A percentile compares a stretch with the other conserved stretches of the same genome.
Conservation (phyloP, 371 early-diverging fungal genomes). For the Chytridium lagenaria region DNA sequence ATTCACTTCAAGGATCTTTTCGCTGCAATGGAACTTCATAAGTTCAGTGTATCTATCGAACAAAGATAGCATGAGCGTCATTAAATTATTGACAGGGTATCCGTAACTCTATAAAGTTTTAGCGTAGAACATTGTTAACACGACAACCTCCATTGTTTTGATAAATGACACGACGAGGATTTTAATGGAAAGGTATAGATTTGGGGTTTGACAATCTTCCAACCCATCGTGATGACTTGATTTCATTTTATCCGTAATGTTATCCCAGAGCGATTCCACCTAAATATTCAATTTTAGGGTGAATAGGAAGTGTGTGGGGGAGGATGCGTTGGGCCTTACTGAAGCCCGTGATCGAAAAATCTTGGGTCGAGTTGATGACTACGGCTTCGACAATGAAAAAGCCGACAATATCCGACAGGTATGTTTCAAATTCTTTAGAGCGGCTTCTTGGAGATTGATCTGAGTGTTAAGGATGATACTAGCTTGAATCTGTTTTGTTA, state of each 20-base stretch:
- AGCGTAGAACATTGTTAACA: neutral
- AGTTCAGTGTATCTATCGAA: slow-evolving; percentile 84
- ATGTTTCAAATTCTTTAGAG: slow-evolving; percentile 73
- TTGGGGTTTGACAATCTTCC: slow-evolving; percentile 74
- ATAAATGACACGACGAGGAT: slow-evolving; percentile 78
- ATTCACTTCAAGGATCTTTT: slow-evolving; percentile 71
- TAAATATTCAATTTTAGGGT: slow-evolving; percentile 33
- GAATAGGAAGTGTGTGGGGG: no score
- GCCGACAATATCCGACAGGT: slow-evolving; percentile 89
- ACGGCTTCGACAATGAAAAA: slow-evolving; percentile 95
- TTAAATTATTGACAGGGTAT: slow-evolving; percentile 71
- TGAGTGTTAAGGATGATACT: slow-evolving; percentile 69
- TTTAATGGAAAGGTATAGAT: slow-evolving; percentile 80
- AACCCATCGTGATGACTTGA: slow-evolving; percentile 80
- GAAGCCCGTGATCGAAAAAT: slow-evolving; percentile 89
- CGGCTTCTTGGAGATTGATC: slow-evolving; percentile 67
- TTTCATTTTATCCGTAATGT: slow-evolving; percentile 78
- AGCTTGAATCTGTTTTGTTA: slow-evolving; percentile 67
- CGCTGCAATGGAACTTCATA: slow-evolving; percentile 72
- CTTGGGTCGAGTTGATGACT: slow-evolving; percentile 85
- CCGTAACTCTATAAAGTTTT: slow-evolving; percentile 80
- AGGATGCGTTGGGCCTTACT: slow-evolving; percentile 47
- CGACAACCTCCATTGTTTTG: slow-evolving; percentile 80
- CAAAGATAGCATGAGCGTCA: slow-evolving; percentile 75
- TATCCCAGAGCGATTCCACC: slow-evolving; percentile 91